Evolutionary conservation across 306 rosid species (phyloP), one percentile per base, ranked within the genome.

Genomic region (Vigna hirtella): DNA sequence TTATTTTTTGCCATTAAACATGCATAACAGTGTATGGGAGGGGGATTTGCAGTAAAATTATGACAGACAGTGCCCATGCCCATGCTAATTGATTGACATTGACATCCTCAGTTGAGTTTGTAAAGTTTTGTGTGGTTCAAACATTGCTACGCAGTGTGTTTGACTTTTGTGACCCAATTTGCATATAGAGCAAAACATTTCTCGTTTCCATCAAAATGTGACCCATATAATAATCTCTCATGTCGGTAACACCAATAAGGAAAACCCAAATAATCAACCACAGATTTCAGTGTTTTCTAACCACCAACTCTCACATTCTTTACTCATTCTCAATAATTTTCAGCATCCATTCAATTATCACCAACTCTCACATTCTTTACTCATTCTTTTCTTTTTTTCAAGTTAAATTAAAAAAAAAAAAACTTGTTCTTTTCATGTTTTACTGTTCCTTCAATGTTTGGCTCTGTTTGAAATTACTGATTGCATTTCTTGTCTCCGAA

Each of bases 81-180:
- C 17, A 74, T 74, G 61, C 5, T 49, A 48, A 76, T 50, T 65
- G 24, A 76, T 76, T 65, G 53, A 22, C 22, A 58, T 34, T 76
- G 72, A 58, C 45, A 38, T 34, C 57, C 57, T 57, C 6, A 48
- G 47, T 22, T 63, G 7, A 18, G 30, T 26, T 62, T 36, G 65
- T 12, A 32, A 66, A 32, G 16, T 36, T 72, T 82, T 73, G n/a
- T 78, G 83, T 65, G 83, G 82, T 83, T 77, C 77, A 57, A 66
- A 66, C 16, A 43, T 49, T 66, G 79, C 82, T 63, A 70, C 65
- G 52, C 59, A 6, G 15, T 48, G 51, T 16, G 51, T 77, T 72
- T 79, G 77, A 79, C 78, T 70, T 71, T 51, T 77, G 26, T 6
- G 32, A 9, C 63, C 71, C 17, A 42, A 47, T 63, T 63, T 55